These are phyloP conservation scores for Monsonia emarginata DNA, from an alignment of 441 rosid species.

Conservation along the genomic window DNA sequence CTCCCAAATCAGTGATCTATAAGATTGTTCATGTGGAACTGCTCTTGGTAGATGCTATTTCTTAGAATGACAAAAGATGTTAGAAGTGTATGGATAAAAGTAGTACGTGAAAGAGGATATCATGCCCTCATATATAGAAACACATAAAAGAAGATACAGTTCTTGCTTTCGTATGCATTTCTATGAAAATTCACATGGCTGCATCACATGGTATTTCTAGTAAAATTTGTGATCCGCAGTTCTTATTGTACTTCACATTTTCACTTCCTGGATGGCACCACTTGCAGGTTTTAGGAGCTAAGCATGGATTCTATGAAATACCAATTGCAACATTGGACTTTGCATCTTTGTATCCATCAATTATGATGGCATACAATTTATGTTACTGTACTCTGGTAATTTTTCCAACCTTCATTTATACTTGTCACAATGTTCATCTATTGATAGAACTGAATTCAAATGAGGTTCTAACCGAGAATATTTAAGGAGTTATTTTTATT, in stretches of 20 bases:
- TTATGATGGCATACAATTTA: conserved; percentile 98
- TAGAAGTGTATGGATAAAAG: not conserved
- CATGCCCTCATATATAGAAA: too few species aligned
- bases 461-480: not conserved
- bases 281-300: conserved; percentile 85
- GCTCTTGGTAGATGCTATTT: not conserved
- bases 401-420: conserved; percentile 17
- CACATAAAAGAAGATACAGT: too few species aligned
- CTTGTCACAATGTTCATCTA: conserved; percentile 7
- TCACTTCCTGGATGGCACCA: conserved; percentile 14
- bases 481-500: conserved; percentile 20
- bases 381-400: conserved; percentile 92
- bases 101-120: not conserved
- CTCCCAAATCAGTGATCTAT: not conserved
- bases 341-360: conserved; percentile 94
- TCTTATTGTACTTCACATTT: not conserved
- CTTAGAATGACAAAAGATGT: not conserved
- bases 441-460: not conserved
- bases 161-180: too few species aligned
- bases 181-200: too few species aligned
- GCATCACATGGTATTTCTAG: not conserved
- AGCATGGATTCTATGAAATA: conserved; percentile 82
- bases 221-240: not conserved
- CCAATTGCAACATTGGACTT: conserved; percentile 95
- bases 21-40: not conserved